Conservation (phyloP, 1,284 basidiomycete genomes). For the Wolfiporia cocos region DNA sequence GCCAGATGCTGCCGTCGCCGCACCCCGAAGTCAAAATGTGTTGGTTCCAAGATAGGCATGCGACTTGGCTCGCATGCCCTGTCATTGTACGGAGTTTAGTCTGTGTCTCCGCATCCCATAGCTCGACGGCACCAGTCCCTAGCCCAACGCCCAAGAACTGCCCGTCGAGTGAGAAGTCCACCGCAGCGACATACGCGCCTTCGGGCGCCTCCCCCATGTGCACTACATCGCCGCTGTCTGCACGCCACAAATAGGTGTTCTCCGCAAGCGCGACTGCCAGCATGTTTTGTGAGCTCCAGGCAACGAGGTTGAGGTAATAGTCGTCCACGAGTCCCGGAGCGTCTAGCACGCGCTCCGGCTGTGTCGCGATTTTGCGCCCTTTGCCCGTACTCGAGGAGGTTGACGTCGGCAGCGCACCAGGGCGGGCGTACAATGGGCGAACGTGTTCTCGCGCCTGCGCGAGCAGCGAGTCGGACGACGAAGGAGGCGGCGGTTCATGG, state of each 20-base stretch:
- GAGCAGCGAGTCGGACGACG: conserved; percentile 63
- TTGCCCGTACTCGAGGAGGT: conserved; percentile 60
- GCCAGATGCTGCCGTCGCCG: conserved; percentile 88
- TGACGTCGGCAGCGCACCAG: conserved; percentile 53
- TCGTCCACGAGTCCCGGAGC: conserved; percentile 95
- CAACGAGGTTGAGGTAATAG: conserved; percentile 93
- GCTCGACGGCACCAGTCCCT: conserved; percentile 84
- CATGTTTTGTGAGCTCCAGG: conserved; percentile 85
- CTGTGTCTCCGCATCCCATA: conserved; percentile 89
- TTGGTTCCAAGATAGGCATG: conserved; percentile 79
- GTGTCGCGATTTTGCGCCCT: conserved; percentile 73
- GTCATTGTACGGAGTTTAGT: conserved; percentile 85
- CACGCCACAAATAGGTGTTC: conserved; percentile 89
- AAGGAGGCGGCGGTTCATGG: conserved; percentile 67
- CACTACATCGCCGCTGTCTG: conserved; percentile 80
- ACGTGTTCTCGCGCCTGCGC: conserved; percentile 69
- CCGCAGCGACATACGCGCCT: conserved; percentile 68
- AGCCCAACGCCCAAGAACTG: conserved; percentile 84
- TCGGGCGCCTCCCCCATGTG: conserved; percentile 75
- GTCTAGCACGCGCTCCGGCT: conserved; percentile 88
- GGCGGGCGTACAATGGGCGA: conserved; percentile 65
- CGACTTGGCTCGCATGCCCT: conserved; percentile 79
- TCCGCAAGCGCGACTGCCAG: conserved; percentile 86
- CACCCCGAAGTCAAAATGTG: conserved; percentile 88
- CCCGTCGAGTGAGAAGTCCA: conserved; percentile 88